Conservation (phyloP, 2,329 filamentous ascomycete genomes). For the Trichoderma simmonsii region DNA sequence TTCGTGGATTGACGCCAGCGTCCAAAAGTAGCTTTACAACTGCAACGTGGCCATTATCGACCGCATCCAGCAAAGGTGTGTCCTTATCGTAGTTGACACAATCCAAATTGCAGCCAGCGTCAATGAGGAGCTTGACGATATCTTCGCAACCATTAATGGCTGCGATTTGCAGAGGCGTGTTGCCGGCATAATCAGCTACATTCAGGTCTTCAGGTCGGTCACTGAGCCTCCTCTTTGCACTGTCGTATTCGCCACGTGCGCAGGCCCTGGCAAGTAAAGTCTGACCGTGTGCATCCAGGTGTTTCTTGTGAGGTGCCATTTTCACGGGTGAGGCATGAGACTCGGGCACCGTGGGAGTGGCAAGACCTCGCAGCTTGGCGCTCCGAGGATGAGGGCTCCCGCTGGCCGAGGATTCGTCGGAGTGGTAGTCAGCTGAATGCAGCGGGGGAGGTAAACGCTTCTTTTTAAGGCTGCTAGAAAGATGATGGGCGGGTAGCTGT, state of each 20-base stretch:
- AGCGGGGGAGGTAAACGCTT: constrained; percentile 60
- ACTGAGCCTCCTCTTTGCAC: constrained; percentile 68
- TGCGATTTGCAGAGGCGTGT: constrained; percentile 91
- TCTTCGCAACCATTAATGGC: constrained; percentile 81
- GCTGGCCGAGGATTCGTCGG: constrained; percentile 63
- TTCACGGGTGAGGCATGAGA: constrained; percentile 63
- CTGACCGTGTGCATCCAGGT: constrained; percentile 87
- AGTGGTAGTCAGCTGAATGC: constrained; percentile 62
- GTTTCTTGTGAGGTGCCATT: constrained; percentile 73
- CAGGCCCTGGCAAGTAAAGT: constrained; percentile 88
- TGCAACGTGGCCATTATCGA: constrained; percentile 89
- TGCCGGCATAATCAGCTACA: constrained; percentile 89
- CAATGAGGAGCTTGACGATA: constrained; percentile 83
- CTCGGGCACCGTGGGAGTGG: constrained; percentile 55
- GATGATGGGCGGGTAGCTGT: constrained; percentile 53
- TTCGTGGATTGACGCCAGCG: constrained; percentile 86
- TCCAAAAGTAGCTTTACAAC: constrained; percentile 82
- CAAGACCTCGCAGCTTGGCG: constrained; percentile 55
- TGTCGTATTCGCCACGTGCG: constrained; percentile 77
- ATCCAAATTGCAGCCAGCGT: constrained; percentile 80
- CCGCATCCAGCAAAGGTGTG: constrained; percentile 90
- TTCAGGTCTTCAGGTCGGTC: constrained; percentile 87
- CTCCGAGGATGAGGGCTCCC: constrained; percentile 58
- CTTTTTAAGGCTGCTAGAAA: constrained; percentile 58
- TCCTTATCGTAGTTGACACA: constrained; percentile 79